These are phyloP conservation scores for Eucalyptus guilfoylei DNA, from an alignment of 345 rosid genomes.

Conservation along the genomic window DNA sequence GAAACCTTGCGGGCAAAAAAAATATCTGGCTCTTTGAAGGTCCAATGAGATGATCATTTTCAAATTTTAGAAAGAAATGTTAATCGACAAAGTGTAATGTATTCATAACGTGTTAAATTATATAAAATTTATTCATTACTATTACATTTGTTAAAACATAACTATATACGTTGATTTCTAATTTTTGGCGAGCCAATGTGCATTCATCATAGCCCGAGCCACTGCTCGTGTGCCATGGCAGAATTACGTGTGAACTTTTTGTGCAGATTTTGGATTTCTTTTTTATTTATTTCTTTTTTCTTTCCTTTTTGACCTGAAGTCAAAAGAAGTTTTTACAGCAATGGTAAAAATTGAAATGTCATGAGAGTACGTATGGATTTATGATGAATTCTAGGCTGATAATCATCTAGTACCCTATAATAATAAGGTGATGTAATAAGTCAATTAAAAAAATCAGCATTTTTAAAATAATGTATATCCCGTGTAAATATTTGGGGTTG, in stretches of 20 bases:
- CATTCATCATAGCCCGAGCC: no score
- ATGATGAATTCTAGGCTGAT: neutral
- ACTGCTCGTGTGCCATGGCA: no score
- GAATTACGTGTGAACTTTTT: neutral
- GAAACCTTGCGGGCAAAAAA: no score
- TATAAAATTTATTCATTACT: rapidly evolving
- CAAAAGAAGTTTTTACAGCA: neutral
- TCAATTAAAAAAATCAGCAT: neutral
- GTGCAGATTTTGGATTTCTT: neutral
- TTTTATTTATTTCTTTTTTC: neutral
- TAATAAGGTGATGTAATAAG: neutral
- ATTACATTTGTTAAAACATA: no score
- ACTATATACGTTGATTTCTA: rapidly evolving
- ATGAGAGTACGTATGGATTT: neutral
- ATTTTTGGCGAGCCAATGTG: no score
- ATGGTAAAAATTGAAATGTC: neutral
- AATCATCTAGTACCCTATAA: neutral
- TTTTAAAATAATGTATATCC: neutral
- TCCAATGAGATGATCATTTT: no score
- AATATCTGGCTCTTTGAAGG: no score
- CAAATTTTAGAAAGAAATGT: no score
- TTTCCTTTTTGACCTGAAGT: neutral
- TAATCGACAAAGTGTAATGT: no score
- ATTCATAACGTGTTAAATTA: no score
- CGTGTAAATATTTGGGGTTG: neutral